Evolutionary conservation across 495 filamentous ascomycete genomes (phyloP).

Genomic region (Aspergillus ostianus): DNA sequence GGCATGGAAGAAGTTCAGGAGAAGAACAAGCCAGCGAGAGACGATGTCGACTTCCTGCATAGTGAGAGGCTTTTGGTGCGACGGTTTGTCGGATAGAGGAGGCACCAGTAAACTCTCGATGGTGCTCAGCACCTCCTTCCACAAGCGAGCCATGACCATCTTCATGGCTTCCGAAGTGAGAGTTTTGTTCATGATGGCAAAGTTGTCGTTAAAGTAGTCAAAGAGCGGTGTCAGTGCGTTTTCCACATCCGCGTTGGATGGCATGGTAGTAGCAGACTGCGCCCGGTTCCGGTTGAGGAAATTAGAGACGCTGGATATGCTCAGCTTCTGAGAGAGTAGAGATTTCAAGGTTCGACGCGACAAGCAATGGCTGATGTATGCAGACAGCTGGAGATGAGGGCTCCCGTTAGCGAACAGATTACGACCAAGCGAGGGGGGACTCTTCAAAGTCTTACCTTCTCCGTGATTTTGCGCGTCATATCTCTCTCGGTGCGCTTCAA

Average conservation of each 20-base stretch:
- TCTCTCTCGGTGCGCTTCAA: constrained; percentile 94
- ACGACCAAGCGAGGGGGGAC: no score
- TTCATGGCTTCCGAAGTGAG: constrained; percentile 91
- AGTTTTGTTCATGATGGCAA: constrained; percentile 97
- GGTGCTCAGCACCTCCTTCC: constrained; percentile 95
- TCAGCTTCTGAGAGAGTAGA: constrained; percentile 70
- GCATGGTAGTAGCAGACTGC: constrained; percentile 52
- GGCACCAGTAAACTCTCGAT: constrained; percentile 90
- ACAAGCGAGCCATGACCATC: constrained; percentile 94
- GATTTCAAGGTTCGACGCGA: constrained; percentile 75
- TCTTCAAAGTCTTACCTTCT: constrained; percentile 67
- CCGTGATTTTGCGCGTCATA: constrained; percentile 97
- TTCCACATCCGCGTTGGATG: constrained; percentile 71
- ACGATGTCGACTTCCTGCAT: constrained; percentile 93
- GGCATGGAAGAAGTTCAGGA: constrained; percentile 94
- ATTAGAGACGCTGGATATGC: constrained; percentile 73
- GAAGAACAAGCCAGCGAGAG: constrained; percentile 89
- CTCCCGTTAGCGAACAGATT: background rate
- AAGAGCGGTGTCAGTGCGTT: constrained; percentile 87
- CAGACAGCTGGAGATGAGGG: constrained; percentile 64
- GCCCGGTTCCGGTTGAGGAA: constrained; percentile 66
- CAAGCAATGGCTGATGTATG: constrained; percentile 88
- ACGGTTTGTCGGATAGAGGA: constrained; percentile 92
- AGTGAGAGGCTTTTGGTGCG: constrained; percentile 79
- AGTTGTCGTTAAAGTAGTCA: constrained; percentile 97